Percentiles rank a stretch among this genome's conserved stretches.
Evolutionary conservation across 768 basidiomycete species (phyloP).

Genomic region (Boletus coccyginus): DNA sequence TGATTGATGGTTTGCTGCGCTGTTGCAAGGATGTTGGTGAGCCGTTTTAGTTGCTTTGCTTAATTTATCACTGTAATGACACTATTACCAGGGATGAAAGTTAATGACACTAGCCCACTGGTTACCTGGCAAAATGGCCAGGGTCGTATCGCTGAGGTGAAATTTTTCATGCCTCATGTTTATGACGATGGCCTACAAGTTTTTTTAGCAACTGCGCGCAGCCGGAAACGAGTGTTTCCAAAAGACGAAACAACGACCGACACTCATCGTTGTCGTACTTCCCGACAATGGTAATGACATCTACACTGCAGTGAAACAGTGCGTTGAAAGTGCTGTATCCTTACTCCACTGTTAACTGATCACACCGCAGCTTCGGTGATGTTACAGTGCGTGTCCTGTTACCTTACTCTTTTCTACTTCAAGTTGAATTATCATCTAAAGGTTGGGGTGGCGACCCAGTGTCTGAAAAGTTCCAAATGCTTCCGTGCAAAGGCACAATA

Average conservation of each 20-base stretch:
- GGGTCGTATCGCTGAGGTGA: slow-evolving; percentile 47
- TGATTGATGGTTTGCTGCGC: slow-evolving; percentile 51
- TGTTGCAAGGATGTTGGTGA: slow-evolving; percentile 58
- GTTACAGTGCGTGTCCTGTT: slow-evolving; percentile 39
- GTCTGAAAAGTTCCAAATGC: slow-evolving; percentile 67
- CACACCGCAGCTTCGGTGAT: slow-evolving; percentile 63
- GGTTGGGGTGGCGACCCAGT: slow-evolving; percentile 79
- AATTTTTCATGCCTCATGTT: slow-evolving; percentile 1
- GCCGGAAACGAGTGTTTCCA: slow-evolving; percentile 47
- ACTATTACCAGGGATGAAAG: slow-evolving; percentile 50
- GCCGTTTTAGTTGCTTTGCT: slow-evolving; percentile 22
- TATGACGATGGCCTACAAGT: neutral
- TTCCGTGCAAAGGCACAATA: slow-evolving; percentile 70
- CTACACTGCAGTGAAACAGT: slow-evolving; percentile 80
- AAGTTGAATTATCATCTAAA: slow-evolving; percentile 22
- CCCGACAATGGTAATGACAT: slow-evolving; percentile 76
- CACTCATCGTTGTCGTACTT: slow-evolving; percentile 63
- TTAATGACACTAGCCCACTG: slow-evolving; percentile 43
- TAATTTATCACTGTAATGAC: neutral
- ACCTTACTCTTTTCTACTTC: neutral
- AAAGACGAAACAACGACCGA: slow-evolving; percentile 43
- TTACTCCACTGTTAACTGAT: slow-evolving; percentile 1
- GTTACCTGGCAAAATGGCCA: slow-evolving; percentile 59
- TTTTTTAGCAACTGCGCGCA: slow-evolving; percentile 43
- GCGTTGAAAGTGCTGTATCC: slow-evolving; percentile 25